Base-by-base conservation (phyloP, 345 rosid genomes). In the Ailanthus altissimus region DNA sequence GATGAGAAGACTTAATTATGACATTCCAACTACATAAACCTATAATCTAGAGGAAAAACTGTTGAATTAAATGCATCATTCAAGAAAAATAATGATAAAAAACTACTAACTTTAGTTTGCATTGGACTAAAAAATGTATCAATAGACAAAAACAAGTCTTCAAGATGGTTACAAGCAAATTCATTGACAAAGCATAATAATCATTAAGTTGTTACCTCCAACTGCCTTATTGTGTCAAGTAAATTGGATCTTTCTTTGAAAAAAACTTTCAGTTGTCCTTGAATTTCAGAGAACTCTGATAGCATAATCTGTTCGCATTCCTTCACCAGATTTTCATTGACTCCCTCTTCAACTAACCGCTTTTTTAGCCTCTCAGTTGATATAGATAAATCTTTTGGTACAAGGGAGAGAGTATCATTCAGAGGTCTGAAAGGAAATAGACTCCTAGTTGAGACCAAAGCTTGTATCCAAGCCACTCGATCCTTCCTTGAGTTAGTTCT, bases 301-400 rank as follows among this genome's bases (percentile, higher is more conserved):
- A 89, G 89, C 95, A 96, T 84, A 71, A 96, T 93, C 87, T 87
- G 89, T 78, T 93, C 98, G 25, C 99, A 96, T 64, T 93, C 98
- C 86, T 79, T 91, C 38, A 96, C 97, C 14, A 90, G 87, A 68
- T 85, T 82, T 77, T 93, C 97, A 53, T 58, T 71, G 77, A 90
- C 78, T 63, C 98, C 95, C 69, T 83, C 95, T 72, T 91, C 91
- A 42, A 83, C 75, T 70, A 96, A 85, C 59, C 92, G 89, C 64
- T 82, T 89, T 77, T 81, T 91, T 18, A 96, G 97, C 81, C 85
- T 86, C 50, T 90, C 89, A n/a, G 98, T 90, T 62, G 99, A 93
- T 77, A 91, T 75, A 9, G 94, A 82, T 77, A 91, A 79, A 81
- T 94, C 89, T 59, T 74, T 85, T 53, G 95, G 93, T 20, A 77